Base-by-base conservation (phyloP, 371 early-diverging fungal genomes). In the Rhizomucor miehei region DNA sequence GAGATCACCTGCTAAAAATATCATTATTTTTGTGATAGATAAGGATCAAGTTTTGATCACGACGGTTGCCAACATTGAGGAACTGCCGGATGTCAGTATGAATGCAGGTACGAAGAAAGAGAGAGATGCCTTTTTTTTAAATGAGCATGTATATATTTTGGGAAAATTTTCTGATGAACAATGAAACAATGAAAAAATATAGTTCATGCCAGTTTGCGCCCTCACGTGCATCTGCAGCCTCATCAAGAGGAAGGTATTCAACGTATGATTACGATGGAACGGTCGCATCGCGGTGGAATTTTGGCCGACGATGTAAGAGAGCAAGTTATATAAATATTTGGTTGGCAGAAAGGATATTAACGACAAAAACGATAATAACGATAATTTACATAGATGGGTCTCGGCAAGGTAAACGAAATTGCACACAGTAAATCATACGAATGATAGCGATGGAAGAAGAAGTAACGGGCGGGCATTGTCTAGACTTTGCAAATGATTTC, bases 401-500 rank as follows among this genome's bases (percentile, higher is more conserved):
- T 75, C 12, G 75, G 75, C 40, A 75, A 75, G 59, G 71, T 71
- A 63, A 34, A n/a, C n/a, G n/a, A n/a, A n/a, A n/a, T n/a, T n/a
- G n/a, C n/a, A n/a, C n/a, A n/a, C n/a, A n/a, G n/a, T n/a, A n/a
- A n/a, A n/a, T n/a, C n/a, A n/a, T n/a, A n/a, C n/a, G n/a, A n/a
- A n/a, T n/a, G n/a, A n/a, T n/a, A n/a, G n/a, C 3, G 23, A 19
- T 5, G 16, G 41, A 3, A 16, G 54, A 49, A n/a, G 1, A n/a
- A 13, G 23, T 37, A 49, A 23, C 4, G 4, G 10, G 39, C n/a
- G n/a, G n/a, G n/a, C n/a, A 3, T 14, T 34, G 41, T 41, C 17
- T 61, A 73, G 73, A 73, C 73, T 9, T 39, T 73, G 5, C 75
- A 75, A 59, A 69, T 64, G 44, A 21, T 75, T 10, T 44, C 65